These are phyloP conservation scores for Irpex sp. DNA, from an alignment of 1,284 basidiomycete genomes.

Conservation along the genomic window DNA sequence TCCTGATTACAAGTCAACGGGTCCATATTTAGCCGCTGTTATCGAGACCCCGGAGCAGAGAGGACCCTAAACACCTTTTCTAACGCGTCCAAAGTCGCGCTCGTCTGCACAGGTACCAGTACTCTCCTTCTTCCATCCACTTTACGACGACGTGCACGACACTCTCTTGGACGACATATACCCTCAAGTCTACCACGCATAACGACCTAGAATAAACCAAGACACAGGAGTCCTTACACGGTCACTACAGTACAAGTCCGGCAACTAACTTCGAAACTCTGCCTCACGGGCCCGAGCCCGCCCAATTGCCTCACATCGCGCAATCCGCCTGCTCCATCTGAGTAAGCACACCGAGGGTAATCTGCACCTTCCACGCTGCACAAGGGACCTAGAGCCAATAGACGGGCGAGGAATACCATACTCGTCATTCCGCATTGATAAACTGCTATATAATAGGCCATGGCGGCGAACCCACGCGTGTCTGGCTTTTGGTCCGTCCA, in stretches of 20 bases:
- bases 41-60: neutral
- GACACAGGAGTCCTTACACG: neutral
- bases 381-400: no score
- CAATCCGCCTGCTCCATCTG: neutral
- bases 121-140: neutral
- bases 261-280: neutral
- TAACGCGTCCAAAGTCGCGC: neutral
- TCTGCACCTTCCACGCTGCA: no score
- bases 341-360: neutral
- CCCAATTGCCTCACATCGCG: neutral
- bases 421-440: no score
- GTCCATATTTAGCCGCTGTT: neutral
- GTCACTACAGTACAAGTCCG: neutral
- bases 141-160: neutral
- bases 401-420: no score
- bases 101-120: neutral
- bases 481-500: slow-evolving; percentile 41
- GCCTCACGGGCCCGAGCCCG: neutral
- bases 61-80: neutral
- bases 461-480: slow-evolving; percentile 38
- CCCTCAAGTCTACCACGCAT: neutral
- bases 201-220: neutral
- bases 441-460: slow-evolving; percentile 14
- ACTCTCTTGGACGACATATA: neutral
- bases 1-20: no score